Conservation (phyloP, 2,329 filamentous ascomycete genomes). For the Colletotrichum magnum region DNA sequence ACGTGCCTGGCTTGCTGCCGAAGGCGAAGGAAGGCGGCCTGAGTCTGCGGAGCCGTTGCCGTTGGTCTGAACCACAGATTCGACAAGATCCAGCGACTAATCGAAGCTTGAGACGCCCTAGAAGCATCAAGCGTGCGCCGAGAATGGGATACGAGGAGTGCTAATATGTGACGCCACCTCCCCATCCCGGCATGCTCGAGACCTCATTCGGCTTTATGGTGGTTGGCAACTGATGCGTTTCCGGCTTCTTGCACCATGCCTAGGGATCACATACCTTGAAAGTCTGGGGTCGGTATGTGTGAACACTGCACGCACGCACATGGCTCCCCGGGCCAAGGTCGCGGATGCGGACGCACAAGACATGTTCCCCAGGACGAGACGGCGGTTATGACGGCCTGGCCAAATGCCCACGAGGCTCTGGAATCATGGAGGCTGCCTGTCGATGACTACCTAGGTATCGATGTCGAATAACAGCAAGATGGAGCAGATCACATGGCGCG, state of each 20-base stretch:
- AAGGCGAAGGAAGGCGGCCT: constrained; percentile 10
- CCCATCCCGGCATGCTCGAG: constrained; percentile 17
- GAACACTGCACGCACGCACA: neutral
- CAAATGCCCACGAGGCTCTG: neutral
- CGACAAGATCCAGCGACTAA: constrained; percentile 15
- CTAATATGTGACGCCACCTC: constrained; percentile 19
- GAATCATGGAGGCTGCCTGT: neutral
- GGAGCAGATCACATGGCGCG: neutral
- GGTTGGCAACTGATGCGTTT: neutral
- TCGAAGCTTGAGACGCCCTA: constrained; percentile 21
- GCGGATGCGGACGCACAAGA: no score
- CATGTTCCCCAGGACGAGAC: no score
- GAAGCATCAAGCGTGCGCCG: constrained; percentile 20
- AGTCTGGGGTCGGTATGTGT: constrained; percentile 9
- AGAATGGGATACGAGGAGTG: constrained; percentile 24
- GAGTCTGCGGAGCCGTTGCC: constrained; percentile 5
- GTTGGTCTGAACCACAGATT: constrained; percentile 16
- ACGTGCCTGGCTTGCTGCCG: constrained; percentile 21
- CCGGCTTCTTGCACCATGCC: neutral
- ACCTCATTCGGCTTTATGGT: constrained; percentile 1
- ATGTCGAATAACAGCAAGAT: neutral
- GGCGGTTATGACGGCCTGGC: neutral
- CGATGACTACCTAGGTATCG: neutral
- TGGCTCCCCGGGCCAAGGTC: neutral
- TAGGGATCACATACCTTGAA: constrained; percentile 3